phyloP scores from a whole-genome alignment of 1,284 basidiomycete species.

The Puccinia horiana region DNA sequence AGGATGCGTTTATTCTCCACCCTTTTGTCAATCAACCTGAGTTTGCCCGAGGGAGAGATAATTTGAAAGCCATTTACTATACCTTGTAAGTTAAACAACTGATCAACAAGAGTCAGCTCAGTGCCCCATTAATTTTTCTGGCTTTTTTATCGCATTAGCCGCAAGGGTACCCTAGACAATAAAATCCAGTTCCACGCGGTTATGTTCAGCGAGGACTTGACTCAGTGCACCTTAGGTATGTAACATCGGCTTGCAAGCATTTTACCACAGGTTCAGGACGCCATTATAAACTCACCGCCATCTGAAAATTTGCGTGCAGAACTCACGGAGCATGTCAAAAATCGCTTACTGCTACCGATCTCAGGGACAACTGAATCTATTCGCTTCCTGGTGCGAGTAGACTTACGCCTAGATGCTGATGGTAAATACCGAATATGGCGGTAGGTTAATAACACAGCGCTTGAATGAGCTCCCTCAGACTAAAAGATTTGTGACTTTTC shows the following conservation, averaged over 20 bases:
- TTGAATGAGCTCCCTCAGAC: not conserved
- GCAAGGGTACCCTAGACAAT: not conserved
- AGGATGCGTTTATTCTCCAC: conserved; percentile 29
- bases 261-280: too few species aligned
- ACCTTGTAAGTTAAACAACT: not conserved
- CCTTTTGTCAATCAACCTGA: conserved; percentile 30
- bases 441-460: not conserved
- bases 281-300: too few species aligned
- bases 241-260: not conserved
- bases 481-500: not conserved
- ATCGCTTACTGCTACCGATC: not conserved
- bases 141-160: not conserved
- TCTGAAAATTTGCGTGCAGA: not conserved
- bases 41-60: not conserved
- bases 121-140: not conserved
- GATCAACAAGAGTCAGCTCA: not conserved
- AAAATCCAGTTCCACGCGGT: conserved; percentile 44
- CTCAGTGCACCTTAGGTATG: conserved; percentile 26
- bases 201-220: conserved; percentile 45
- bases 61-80: not conserved
- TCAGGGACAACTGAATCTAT: not conserved
- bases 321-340: not conserved
- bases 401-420: conserved; percentile 2
- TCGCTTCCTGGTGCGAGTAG: conserved; percentile 18
- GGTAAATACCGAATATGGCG: conserved; percentile 33